Conservation (phyloP, 1,284 basidiomycete species). For the Moesziomyces parantarcticus region DNA sequence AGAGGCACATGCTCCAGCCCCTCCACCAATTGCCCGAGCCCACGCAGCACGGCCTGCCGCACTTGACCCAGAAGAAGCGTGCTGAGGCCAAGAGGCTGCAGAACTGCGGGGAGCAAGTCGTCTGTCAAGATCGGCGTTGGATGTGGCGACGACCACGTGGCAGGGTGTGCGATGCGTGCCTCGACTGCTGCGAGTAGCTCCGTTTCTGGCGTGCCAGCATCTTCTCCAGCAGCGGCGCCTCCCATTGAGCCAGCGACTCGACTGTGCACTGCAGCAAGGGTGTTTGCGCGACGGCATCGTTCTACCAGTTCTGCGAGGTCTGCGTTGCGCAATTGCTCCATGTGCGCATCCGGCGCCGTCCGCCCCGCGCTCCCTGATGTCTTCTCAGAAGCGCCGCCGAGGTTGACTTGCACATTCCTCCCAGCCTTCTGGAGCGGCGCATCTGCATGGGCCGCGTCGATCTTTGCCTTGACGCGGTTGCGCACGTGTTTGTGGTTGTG, state of each 20-base stretch:
- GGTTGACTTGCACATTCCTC: too few species aligned
- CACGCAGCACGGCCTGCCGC: constrained; percentile 15
- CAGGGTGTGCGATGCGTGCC: constrained; percentile 12
- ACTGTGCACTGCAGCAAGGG: constrained; percentile 8
- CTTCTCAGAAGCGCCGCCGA: background rate
- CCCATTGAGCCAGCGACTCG: background rate
- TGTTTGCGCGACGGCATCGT: constrained; percentile 22
- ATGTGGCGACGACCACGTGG: constrained; percentile 6
- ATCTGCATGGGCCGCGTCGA: constrained; percentile 15
- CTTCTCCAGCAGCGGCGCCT: background rate
- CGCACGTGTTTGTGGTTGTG: constrained; percentile 43
- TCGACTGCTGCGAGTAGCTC: constrained; percentile 13
- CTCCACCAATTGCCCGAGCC: constrained; percentile 3
- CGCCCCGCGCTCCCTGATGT: background rate
- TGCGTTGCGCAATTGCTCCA: background rate
- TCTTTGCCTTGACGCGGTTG: constrained; percentile 25
- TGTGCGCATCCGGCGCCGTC: constrained; percentile 5
- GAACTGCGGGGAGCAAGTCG: constrained; percentile 21
- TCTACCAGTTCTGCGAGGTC: constrained; percentile 34
- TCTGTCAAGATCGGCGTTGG: constrained; percentile 2
- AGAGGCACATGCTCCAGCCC: constrained; percentile 2
- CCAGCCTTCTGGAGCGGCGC: background rate
- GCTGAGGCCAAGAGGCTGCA: constrained; percentile 8
- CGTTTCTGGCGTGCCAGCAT: background rate
- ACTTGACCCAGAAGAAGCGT: constrained; percentile 12